phyloP scores from a whole-genome alignment of 495 filamentous ascomycete genomes.

The Lentithecium fluviatile region DNA sequence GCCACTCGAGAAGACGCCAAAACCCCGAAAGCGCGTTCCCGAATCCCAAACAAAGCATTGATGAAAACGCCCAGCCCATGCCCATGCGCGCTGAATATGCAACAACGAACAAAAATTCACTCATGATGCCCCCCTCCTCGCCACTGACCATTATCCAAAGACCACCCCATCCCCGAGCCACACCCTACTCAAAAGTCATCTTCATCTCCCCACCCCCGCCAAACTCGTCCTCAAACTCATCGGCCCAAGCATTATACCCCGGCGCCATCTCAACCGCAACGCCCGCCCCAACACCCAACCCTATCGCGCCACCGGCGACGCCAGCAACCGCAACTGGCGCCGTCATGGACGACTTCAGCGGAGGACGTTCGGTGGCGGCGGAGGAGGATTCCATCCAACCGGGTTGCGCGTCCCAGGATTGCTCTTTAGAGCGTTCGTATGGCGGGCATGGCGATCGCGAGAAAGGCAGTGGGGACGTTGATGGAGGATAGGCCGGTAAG shows the following conservation, averaged over 20 bases:
- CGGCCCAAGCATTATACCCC: slow-evolving; percentile 79
- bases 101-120: neutral
- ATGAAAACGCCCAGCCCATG: neutral
- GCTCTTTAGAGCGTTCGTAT: neutral
- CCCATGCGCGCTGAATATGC: slow-evolving; percentile 2
- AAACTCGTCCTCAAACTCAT: slow-evolving; percentile 64
- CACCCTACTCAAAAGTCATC: slow-evolving; percentile 52
- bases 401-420: slow-evolving; percentile 10
- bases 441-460: neutral
- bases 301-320: neutral
- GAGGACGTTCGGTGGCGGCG: slow-evolving; percentile 37
- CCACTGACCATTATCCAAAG: slow-evolving; percentile 4
- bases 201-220: slow-evolving; percentile 53
- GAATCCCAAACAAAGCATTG: neutral
- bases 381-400: no score
- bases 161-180: neutral
- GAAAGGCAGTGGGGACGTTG: neutral
- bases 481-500: neutral
- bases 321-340: slow-evolving; percentile 33
- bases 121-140: neutral
- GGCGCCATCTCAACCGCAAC: slow-evolving; percentile 43
- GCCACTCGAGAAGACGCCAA: no score
- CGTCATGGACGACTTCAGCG: slow-evolving; percentile 48
- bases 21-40: no score
- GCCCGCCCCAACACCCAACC: neutral